These are phyloP conservation scores for Veloboletus limbatus DNA, from an alignment of 1,284 basidiomycete genomes.

Conservation along the genomic window DNA sequence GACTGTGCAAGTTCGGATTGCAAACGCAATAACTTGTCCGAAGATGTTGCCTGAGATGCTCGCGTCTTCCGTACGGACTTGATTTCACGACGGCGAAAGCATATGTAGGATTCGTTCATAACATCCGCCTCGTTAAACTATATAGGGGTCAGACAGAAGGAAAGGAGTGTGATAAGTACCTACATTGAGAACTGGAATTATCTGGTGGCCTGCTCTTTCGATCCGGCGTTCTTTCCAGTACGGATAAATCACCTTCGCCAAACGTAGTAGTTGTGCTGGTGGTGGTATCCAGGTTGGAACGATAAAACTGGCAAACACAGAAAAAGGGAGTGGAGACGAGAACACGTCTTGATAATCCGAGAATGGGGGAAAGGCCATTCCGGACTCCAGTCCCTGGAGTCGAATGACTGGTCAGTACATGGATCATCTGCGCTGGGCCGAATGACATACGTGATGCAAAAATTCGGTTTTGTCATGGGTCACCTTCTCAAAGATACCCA, in stretches of 20 bases:
- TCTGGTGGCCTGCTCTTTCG: conserved; percentile 71
- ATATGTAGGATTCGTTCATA: conserved; percentile 92
- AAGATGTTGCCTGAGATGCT: conserved; percentile 82
- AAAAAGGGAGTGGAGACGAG: conserved; percentile 50
- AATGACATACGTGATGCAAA: conserved; percentile 72
- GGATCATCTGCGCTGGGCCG: neutral
- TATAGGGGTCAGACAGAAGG: conserved; percentile 8
- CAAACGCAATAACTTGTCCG: conserved; percentile 83
- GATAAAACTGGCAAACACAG: conserved; percentile 61
- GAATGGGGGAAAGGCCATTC: conserved; percentile 73
- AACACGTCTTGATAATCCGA: conserved; percentile 77
- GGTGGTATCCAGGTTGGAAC: conserved; percentile 62
- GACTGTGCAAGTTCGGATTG: conserved; percentile 75
- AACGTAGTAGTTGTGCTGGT: conserved; percentile 52
- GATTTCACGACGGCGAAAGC: conserved; percentile 94
- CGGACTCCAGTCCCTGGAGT: conserved; percentile 55
- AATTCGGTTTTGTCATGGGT: conserved; percentile 91
- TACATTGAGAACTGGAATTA: conserved; percentile 81
- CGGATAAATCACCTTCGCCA: conserved; percentile 71
- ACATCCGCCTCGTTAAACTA: conserved; percentile 92
- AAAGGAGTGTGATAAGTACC: conserved; percentile 20
- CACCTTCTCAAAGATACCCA: conserved; percentile 92
- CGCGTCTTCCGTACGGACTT: conserved; percentile 95
- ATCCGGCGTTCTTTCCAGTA: conserved; percentile 81
- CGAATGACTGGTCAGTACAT: neutral